Evolutionary conservation across 164 flowering plant species (phyloP).

Genomic region (Platanus orientalis): DNA sequence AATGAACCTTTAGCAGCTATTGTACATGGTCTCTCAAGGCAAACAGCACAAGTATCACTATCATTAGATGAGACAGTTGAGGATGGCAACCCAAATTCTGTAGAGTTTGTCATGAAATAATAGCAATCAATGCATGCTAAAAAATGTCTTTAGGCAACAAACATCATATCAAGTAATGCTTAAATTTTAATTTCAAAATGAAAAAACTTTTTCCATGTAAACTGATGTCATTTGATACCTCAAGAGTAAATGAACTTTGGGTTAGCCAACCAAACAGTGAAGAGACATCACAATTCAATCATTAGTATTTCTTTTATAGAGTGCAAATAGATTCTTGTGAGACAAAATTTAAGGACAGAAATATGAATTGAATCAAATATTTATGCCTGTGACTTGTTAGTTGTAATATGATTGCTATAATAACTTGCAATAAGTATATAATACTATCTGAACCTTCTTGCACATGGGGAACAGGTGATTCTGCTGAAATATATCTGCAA

Average conservation of each 20-base stretch:
- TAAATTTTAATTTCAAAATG: not conserved
- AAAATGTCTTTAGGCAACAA: no score
- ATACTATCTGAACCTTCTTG: no score
- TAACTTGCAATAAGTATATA: no score
- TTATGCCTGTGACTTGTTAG: no score
- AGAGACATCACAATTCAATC: not conserved
- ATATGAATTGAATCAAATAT: not conserved
- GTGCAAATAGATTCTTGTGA: not conserved
- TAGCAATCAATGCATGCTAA: no score
- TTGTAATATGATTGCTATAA: no score
- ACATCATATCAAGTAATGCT: not conserved
- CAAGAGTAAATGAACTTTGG: not conserved
- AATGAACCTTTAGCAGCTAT: conserved; percentile 91
- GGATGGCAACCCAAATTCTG: conserved; percentile 73
- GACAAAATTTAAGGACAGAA: not conserved
- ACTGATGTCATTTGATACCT: not conserved
- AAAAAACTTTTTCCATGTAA: not conserved
- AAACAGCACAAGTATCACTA: conserved; percentile 82
- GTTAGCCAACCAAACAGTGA: not conserved
- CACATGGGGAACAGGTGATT: no score
- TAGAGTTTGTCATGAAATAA: conserved; percentile 14
- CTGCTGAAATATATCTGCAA: no score
- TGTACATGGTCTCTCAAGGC: conserved; percentile 81
- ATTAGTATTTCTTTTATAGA: not conserved
- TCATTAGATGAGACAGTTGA: conserved; percentile 56